Evolutionary conservation across 768 basidiomycete species (phyloP).

Genomic region (Leccinellum rugosiceps): DNA sequence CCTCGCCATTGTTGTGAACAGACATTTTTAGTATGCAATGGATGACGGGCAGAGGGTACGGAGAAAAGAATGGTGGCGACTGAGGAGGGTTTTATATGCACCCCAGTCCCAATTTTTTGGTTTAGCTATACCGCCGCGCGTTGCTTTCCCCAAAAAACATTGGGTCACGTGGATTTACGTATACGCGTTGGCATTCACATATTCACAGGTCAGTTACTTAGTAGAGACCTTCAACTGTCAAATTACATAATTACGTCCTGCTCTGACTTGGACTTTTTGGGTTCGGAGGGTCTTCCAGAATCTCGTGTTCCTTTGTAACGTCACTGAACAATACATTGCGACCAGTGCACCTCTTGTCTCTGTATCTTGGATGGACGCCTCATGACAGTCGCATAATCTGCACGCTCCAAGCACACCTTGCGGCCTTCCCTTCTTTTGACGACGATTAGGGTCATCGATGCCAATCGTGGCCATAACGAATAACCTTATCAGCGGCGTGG

Average conservation of each 20-base stretch:
- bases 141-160: conserved; percentile 29
- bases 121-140: conserved; percentile 17
- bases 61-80: conserved; percentile 4
- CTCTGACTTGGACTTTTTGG: too few species aligned
- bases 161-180: conserved; percentile 30
- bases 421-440: neutral
- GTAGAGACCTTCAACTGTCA: neutral
- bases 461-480: conserved; percentile 24
- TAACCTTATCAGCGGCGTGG: conserved; percentile 18
- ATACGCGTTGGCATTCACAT: neutral
- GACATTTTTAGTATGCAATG: conserved; percentile 30
- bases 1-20: conserved; percentile 27
- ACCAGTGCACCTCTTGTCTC: neutral
- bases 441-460: conserved; percentile 23
- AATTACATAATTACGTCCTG: neutral
- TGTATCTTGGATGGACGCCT: neutral
- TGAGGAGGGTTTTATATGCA: conserved; percentile 18
- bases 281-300: neutral
- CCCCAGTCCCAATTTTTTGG: conserved; percentile 34
- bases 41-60: conserved; percentile 5
- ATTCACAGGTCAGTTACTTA: too few species aligned
- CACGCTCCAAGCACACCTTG: conserved; percentile 12
- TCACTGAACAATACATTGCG: neutral
- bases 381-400: conserved; percentile 12
- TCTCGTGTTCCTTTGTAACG: neutral